Evolutionary conservation across 75 land plant species (phyloP).

Genomic region (Pinus albicaulis): DNA sequence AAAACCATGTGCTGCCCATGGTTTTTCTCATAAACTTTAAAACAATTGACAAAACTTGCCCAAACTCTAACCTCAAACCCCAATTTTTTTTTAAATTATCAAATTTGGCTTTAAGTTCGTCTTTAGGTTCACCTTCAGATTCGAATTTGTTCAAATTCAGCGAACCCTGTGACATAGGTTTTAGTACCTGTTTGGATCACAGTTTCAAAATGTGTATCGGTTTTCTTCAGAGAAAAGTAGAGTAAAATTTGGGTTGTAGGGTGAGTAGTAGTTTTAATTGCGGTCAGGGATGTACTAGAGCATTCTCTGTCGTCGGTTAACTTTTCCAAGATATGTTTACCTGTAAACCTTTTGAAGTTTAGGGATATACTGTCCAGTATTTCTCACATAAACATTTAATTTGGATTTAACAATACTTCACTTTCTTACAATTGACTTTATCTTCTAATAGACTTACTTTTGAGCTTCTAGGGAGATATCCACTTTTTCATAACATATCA

Average conservation of each 20-base stretch:
- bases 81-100: too few relatives aligned
- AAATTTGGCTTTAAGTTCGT: too few relatives aligned
- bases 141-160: too few relatives aligned
- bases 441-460: not conserved
- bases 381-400: not conserved
- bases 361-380: not conserved
- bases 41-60: too few relatives aligned
- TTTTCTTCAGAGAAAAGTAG: not conserved
- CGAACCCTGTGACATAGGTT: too few relatives aligned
- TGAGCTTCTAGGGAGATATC: not conserved
- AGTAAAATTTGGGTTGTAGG: not conserved
- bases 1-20: too few relatives aligned
- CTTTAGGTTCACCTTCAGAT: too few relatives aligned
- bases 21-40: too few relatives aligned
- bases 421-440: not conserved
- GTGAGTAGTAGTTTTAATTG: not conserved
- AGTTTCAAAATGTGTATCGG: too few relatives aligned
- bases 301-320: not conserved
- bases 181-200: not conserved
- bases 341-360: not conserved
- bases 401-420: not conserved
- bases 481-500: not conserved
- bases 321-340: not conserved
- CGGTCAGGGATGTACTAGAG: not conserved
- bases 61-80: too few relatives aligned